Base-by-base conservation (phyloP, 192 early-diverging fungal species). In the Coemansia sp. region DNA sequence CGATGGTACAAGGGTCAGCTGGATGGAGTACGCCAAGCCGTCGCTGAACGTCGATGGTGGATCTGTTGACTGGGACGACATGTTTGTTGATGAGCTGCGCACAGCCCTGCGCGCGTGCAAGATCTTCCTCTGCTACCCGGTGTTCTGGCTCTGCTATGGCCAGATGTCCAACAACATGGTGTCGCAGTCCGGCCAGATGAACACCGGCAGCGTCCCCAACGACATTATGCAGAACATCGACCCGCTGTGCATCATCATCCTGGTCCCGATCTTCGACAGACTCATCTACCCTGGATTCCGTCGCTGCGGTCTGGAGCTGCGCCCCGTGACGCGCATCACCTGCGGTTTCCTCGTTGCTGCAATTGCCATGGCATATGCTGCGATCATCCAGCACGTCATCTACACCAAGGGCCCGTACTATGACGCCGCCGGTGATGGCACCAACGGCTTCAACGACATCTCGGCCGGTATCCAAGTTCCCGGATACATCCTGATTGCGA, bases 131-230 rank as follows among this genome's bases (percentile, higher is more conserved):
- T 87, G 83, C 68, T 92, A 75, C 69, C 90, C 90, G 2, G 56
- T 92, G 62, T 92, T 85, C 79, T 92, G 88, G 90, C 81, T 88
- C 34, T 85, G 85, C 62, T 87, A 87, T 65, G 77, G 73, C 38
- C 84, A 87, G 62, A 85, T 87, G 66, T 84, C 83, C 42, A 85
- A 87, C 65, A 87, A 87, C 65, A 70, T 87, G 72, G 67, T 85
- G 27, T 85, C 84, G 63, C 84, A 85, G 77, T 82, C 83, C 9
- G 77, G 84, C 29, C 83, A 83, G 70, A 87, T 87, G 86, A 80
- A 80, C 59, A 70, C 76, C 6, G 73, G 75, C 25, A 64, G 53
- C 34, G 68, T 87, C 10, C 86, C 86, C 6, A 87, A 85, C 65
- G 82, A 87, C 59, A 83, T 87, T 40, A 84, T 87, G 81, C 73